phyloP scores from a whole-genome alignment of 768 basidiomycete genomes.

The Kondoa malvinella region DNA sequence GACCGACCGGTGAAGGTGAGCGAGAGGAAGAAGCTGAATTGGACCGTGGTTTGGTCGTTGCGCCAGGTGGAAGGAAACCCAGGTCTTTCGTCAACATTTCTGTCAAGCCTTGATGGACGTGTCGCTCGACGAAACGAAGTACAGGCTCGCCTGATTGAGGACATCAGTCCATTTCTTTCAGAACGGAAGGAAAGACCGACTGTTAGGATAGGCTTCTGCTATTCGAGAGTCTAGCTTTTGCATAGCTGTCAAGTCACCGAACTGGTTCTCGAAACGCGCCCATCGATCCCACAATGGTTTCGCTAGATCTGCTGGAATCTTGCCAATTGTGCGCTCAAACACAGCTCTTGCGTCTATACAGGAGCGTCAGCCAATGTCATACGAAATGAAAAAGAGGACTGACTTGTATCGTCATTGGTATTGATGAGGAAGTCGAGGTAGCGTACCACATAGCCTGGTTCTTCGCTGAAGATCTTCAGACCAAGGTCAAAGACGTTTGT shows the following conservation, averaged over 20 bases:
- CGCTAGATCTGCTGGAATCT: constrained; percentile 55
- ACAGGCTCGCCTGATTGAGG: constrained; percentile 60
- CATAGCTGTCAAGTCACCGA: constrained; percentile 72
- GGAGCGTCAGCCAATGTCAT: not conserved
- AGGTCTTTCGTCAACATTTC: constrained; percentile 77
- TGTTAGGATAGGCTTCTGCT: constrained; percentile 67
- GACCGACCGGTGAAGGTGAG: not conserved
- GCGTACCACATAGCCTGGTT: constrained; percentile 52
- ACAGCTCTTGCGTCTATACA: constrained; percentile 74
- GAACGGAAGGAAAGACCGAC: constrained; percentile 34
- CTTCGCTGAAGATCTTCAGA: constrained; percentile 63
- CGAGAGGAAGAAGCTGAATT: constrained; percentile 11
- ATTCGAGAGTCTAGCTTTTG: constrained; percentile 80
- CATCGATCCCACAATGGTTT: constrained; percentile 86
- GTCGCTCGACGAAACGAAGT: constrained; percentile 43
- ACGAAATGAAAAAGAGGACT: constrained; percentile 28
- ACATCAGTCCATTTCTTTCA: not conserved
- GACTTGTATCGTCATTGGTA: constrained; percentile 89
- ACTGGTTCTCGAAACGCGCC: constrained; percentile 88
- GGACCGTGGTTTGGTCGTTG: constrained; percentile 19
- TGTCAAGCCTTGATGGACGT: constrained; percentile 54
- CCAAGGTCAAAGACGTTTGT: constrained; percentile 88
- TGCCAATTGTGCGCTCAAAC: constrained; percentile 72
- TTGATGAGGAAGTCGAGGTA: constrained; percentile 86
- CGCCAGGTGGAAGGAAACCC: constrained; percentile 40